Percentiles rank a stretch among this genome's conserved stretches.
Conservation (phyloP, 2,329 filamentous ascomycete species). For the Xylaria multiplex region DNA sequence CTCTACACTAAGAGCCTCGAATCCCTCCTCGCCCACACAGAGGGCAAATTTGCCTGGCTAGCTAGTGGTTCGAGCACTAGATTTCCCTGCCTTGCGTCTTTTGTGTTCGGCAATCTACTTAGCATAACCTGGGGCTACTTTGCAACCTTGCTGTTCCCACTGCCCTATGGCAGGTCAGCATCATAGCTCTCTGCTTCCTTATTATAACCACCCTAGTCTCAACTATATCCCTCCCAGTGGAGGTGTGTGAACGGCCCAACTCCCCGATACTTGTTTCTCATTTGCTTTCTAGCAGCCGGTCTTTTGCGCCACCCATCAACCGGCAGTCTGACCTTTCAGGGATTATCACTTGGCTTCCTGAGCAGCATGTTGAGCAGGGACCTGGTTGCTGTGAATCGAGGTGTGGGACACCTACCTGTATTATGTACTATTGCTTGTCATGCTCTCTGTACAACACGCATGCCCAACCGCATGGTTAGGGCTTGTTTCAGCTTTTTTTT, state of each 20-base stretch:
- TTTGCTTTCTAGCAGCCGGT: conserved; percentile 45
- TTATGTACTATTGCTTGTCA: conserved; percentile 51
- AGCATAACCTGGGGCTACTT: conserved; percentile 48
- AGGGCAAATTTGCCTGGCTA: conserved; percentile 39
- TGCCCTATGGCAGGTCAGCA: conserved; percentile 51
- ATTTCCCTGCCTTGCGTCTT: conserved; percentile 40
- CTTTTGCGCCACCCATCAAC: conserved; percentile 42
- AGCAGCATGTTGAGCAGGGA: conserved; percentile 46
- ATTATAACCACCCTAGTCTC: conserved; percentile 50
- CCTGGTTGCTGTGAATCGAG: conserved; percentile 45
- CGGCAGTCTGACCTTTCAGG: conserved; percentile 45
- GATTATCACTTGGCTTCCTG: conserved; percentile 44
- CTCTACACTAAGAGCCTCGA: conserved; percentile 15
- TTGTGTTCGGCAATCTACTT: conserved; percentile 49
- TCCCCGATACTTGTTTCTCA: conserved; percentile 44
- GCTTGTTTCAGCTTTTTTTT: conserved; percentile 56
- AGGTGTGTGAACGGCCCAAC: conserved; percentile 46
- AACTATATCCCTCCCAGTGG: conserved; percentile 51
- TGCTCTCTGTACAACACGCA: conserved; percentile 47
- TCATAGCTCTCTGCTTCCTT: conserved; percentile 47
- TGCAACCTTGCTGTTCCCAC: conserved; percentile 47
- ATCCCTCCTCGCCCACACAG: conserved; percentile 31
- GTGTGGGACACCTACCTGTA: conserved; percentile 43
- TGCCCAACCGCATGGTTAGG: conserved; percentile 56
- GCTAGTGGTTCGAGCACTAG: conserved; percentile 43